Evolutionary conservation across 2,329 filamentous ascomycete genomes (phyloP), one percentile per base, ranked within the genome.

Genomic region (Teratosphaeria zuluensis): DNA sequence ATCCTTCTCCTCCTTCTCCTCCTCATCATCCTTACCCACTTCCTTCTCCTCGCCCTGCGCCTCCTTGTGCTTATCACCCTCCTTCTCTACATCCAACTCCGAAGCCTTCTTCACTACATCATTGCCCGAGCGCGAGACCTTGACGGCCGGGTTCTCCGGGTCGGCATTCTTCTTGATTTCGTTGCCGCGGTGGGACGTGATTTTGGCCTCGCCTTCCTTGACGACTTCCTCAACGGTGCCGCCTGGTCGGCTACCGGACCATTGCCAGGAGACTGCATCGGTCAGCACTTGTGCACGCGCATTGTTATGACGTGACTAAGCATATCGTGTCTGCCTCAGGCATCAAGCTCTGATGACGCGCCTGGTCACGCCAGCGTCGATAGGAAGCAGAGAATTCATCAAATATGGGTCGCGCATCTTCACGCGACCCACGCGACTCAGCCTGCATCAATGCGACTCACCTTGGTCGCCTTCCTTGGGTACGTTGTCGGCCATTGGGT

Each of bases 91-190:
- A 2, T 79, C 77, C 31, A 86, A 73, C 72, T 87, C 84, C 51
- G 77, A 80, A 12, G 83, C 81, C 62, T 77, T 78, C 74, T 87
- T 86, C 56, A 85, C 83, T 21, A 86, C 83, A 69, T 87, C 84
- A 65, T 86, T 85, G 54, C 84, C 84, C 14, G 77, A 75, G 53
- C 83, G 77, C 65, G 77, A 76, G 65, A 87, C 73, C 62, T 81
- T 79, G 5, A 87, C 81, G 33, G 84, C 84, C 2, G 83, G 84
- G 63, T 87, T 83, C 21, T 78, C 77, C 31, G 80, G 78, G 30
- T 81, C 78, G 55, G 82, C 84, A 46, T 82, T 84, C 74, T 83
- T 85, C 73, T 81, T 83, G 70, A 87, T 81, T 31, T 79, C 83
- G 70, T 87, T 87, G 65, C 84, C 84, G 55, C 75, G 76, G 67